Evolutionary conservation across 345 rosid species (phyloP), one percentile per base, ranked within the genome.

Genomic region (Rubroshorea leprosula): DNA sequence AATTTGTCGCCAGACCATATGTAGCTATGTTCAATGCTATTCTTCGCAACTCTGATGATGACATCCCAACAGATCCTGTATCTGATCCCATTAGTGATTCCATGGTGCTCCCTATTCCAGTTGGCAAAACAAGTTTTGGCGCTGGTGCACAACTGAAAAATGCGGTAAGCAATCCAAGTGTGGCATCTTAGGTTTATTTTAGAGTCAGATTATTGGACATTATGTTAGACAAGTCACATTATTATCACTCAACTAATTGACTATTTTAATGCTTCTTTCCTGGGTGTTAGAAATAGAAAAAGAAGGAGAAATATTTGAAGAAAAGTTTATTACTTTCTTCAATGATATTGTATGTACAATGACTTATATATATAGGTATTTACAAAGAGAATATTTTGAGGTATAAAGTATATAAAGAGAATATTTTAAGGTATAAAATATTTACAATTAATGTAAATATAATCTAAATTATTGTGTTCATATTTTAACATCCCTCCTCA

Each of bases 21-120:
- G 94, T 86, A 50, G 99, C 94, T 41, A 89, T 89, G 89, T 89
- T 93, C 83, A 93, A 89, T 76, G 99, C 99, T 44, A 80, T 93
- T 67, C 99, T 89, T 62, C 91, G 91, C 63, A 97, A 89, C 61
- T 84, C 94, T 55, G 83, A 57, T 63, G 90, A 86, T 50, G 93
- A 80, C 46, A 85, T 84, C 58, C 95, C 95, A 48, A 86, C 93
- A 17, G 99, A 89, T 77, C 97, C 98, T 62, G 84, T 89, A 4
- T 86, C 94, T 66, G 96, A 92, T 62, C 98, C 96, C 67, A 86
- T 89, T 59, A 76, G 85, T 23, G 80, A 92, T 74, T 58, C 75
- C 25, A 80, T 68, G 52, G 93, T 92, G 73, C 89, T 92, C 52
- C 99, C 99, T 6, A 81, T 89, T 72, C 94, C 89, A 54, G 82